Evolutionary conservation across 495 filamentous ascomycete species (phyloP).

Genomic region (Xylaria scruposa): DNA sequence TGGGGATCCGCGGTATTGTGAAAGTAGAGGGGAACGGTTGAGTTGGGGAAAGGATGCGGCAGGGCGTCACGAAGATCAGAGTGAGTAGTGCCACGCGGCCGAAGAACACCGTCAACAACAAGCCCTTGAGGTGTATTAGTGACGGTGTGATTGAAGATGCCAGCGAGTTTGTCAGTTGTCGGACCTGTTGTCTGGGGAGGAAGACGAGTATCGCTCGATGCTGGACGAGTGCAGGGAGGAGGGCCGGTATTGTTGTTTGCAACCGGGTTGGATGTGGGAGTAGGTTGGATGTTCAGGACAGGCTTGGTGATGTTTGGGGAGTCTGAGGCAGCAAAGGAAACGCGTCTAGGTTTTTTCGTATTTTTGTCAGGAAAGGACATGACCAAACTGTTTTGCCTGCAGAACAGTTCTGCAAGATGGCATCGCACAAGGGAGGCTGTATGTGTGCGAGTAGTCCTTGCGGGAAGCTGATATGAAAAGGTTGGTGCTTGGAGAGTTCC

Average conservation of each 20-base stretch:
- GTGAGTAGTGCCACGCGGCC: constrained; percentile 1
- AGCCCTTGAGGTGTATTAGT: constrained; percentile 35
- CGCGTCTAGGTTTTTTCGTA: constrained; percentile 17
- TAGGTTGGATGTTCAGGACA: neutral
- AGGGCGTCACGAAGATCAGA: neutral
- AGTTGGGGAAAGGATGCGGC: constrained; percentile 15
- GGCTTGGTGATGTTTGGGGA: neutral
- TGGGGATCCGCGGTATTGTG: constrained; percentile 17
- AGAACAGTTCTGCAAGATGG: constrained; percentile 3
- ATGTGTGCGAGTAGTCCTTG: neutral
- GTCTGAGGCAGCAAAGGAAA: constrained; percentile 18
- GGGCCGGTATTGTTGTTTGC: neutral
- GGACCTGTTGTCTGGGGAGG: neutral
- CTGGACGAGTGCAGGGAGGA: neutral
- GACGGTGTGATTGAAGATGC: constrained; percentile 31
- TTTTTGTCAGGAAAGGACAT: constrained; percentile 12
- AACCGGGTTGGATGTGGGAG: neutral
- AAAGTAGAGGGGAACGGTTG: constrained; percentile 23
- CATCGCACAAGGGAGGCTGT: neutral
- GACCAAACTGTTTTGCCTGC: constrained; percentile 8
- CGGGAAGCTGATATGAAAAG: neutral
- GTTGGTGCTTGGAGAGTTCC: neutral
- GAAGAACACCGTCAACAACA: constrained; percentile 29
- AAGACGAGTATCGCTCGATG: neutral
- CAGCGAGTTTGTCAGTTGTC: neutral